A percentile compares a stretch with the other conserved stretches of the same genome.
Evolutionary conservation across 257 asterid species (phyloP).

Genomic region (Solanum bulbocastanum): DNA sequence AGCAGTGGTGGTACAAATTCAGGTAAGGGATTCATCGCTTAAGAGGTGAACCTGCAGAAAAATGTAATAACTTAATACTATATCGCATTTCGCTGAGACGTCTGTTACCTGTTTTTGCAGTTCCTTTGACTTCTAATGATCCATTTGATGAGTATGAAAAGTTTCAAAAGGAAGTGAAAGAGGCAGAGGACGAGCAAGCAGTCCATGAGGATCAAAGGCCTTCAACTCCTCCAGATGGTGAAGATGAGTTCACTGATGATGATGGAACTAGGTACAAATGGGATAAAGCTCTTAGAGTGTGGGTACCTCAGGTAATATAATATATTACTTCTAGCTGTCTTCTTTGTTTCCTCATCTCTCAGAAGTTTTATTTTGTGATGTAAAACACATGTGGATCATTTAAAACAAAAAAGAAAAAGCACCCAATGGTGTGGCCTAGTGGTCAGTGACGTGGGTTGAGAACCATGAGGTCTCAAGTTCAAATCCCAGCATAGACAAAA

Average conservation of each 20-base stretch:
- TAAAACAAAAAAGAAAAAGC: neutral
- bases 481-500: neutral
- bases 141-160: conserved; percentile 87
- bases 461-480: neutral
- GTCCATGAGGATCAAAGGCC: conserved; percentile 63
- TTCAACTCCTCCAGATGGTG: conserved; percentile 89
- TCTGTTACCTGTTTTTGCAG: conserved; percentile 15
- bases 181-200: conserved; percentile 39
- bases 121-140: conserved; percentile 28
- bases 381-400: neutral
- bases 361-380: neutral
- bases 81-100: neutral
- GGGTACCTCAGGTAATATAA: conserved; percentile 93
- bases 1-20: conserved; percentile 20
- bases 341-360: neutral
- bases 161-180: conserved; percentile 78
- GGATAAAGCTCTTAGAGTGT: conserved; percentile 64
- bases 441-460: neutral
- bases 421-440: neutral
- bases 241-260: conserved; percentile 89
- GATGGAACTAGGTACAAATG: conserved; percentile 92
- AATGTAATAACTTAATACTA: neutral
- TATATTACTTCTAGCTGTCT: neutral
- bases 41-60: neutral
- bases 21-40: conserved; percentile 20